Evolutionary conservation across 768 basidiomycete genomes (phyloP), one percentile per base, ranked within the genome.

Genomic region (Podaxis pistillaris): DNA sequence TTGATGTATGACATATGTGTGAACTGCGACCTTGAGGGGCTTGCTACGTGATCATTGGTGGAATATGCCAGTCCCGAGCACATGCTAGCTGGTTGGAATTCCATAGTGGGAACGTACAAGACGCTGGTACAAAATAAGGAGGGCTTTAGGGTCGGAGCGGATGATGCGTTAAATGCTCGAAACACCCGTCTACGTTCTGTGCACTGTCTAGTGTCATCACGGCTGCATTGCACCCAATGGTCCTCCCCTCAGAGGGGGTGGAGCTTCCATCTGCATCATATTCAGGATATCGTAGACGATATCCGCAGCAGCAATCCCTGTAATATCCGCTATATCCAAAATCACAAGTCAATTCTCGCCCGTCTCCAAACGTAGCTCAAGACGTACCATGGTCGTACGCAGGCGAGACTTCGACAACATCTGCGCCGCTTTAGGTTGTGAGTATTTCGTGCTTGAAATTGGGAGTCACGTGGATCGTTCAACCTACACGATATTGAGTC

Each of bases 341-440:
- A 17, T 44, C 2, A n/a, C 38, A 40, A 12, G 38, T 44, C 41
- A 44, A n/a, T n/a, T n/a, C n/a, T n/a, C n/a, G 3, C 13, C 0
- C 41, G 0, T 41, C 6, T 44, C 6, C 41, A 17, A 15, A n/a
- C 5, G 6, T 13, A 24, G 22, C 11, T 28, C 22, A 28, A 13
- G 24, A 49, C 30, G 3, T 47, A 58, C 57, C 57, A 36, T 58
- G 57, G 36, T 91, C 91, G 69, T 93, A 91, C 5, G 91, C 89
- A 15, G 91, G 92, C 1, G 90, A 87, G 24, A 93, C 92, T 70
- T 94, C 92, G 51, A 94, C 92, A 49, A 94, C 85, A 70, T 94
- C 92, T 0, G 57, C 57, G 2, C 57, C 33, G 11, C 57, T 58
- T 12, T 30, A 57, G 17, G 17, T n/a, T 44, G 41, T 44, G 15